A percentile compares a stretch with the other conserved stretches of the same genome.
Conservation (phyloP, 2,329 filamentous ascomycete genomes). For the Beauveria rudraprayagi region DNA sequence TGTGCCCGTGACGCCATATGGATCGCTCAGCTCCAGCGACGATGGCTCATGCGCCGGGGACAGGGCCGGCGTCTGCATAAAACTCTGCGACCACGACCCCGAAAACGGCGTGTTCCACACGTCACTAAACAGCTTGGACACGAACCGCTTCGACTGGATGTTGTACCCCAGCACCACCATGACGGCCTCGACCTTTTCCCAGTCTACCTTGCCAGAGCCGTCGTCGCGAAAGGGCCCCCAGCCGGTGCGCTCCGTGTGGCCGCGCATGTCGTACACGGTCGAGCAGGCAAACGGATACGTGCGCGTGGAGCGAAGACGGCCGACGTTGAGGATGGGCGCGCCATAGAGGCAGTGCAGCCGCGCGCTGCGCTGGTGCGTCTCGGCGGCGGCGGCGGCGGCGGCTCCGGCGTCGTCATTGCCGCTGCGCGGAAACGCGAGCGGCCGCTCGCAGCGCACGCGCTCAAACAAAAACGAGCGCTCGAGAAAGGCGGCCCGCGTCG, state of each 20-base stretch:
- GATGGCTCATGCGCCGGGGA: constrained; percentile 26
- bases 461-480: constrained; percentile 56
- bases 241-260: constrained; percentile 50
- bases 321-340: constrained; percentile 40
- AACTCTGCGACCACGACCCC: constrained; percentile 46
- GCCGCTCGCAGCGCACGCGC: constrained; percentile 37
- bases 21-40: constrained; percentile 49
- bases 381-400: constrained; percentile 20
- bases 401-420: constrained; percentile 13
- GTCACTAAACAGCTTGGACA: constrained; percentile 38
- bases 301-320: constrained; percentile 26
- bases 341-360: constrained; percentile 65
- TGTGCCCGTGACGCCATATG: constrained; percentile 62
- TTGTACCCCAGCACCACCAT: constrained; percentile 62
- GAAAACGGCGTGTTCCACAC: constrained; percentile 50
- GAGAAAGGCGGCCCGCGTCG: constrained; percentile 53
- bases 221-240: constrained; percentile 70
- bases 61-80: constrained; percentile 22
- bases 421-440: constrained; percentile 24
- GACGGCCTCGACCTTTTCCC: constrained; percentile 72
- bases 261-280: constrained; percentile 65
- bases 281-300: constrained; percentile 56
- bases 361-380: constrained; percentile 54
- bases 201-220: constrained; percentile 56
- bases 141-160: constrained; percentile 39